phyloP scores from a whole-genome alignment of 805 yeast genomes.

The Hanseniaspora pseudoguilliermondii region DNA sequence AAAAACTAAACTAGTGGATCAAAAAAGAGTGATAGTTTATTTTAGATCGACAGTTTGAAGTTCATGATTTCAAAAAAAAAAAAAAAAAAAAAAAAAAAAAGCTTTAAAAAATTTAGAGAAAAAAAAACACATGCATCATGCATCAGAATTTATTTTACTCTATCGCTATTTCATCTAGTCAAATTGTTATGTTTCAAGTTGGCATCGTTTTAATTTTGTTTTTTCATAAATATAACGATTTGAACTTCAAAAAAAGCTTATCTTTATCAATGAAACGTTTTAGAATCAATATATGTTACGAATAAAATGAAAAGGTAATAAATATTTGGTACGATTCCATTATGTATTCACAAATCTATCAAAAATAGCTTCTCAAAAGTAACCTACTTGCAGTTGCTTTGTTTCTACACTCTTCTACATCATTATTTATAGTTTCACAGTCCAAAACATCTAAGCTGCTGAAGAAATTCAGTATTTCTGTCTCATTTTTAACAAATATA shows the following conservation, averaged over 20 bases:
- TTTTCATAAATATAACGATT: too few species aligned
- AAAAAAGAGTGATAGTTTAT: too few species aligned
- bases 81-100: too few species aligned
- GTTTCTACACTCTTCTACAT: constrained; percentile 35
- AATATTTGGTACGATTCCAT: background rate
- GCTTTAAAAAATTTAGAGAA: background rate
- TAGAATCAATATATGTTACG: too few species aligned
- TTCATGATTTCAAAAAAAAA: too few species aligned
- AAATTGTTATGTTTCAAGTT: too few species aligned
- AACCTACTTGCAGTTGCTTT: constrained; percentile 19
- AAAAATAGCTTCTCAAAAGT: constrained; percentile 18
- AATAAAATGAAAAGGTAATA: too few species aligned
- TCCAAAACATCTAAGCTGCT: constrained; percentile 24
- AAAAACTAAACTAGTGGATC: too few species aligned
- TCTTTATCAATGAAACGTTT: too few species aligned
- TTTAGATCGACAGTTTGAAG: too few species aligned
- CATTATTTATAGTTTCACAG: constrained; percentile 17
- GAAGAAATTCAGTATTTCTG: constrained; percentile 49
- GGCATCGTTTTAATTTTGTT: too few species aligned
- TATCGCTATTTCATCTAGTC: background rate
- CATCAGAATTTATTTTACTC: background rate
- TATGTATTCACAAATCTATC: background rate
- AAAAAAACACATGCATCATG: background rate
- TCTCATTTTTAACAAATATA: constrained; percentile 42
- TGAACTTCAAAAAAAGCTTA: too few species aligned